A percentile compares a stretch with the other conserved stretches of the same genome.
These are phyloP conservation scores for Aspergillus campestris DNA, from an alignment of 495 filamentous ascomycete species.

Conservation along the genomic window DNA sequence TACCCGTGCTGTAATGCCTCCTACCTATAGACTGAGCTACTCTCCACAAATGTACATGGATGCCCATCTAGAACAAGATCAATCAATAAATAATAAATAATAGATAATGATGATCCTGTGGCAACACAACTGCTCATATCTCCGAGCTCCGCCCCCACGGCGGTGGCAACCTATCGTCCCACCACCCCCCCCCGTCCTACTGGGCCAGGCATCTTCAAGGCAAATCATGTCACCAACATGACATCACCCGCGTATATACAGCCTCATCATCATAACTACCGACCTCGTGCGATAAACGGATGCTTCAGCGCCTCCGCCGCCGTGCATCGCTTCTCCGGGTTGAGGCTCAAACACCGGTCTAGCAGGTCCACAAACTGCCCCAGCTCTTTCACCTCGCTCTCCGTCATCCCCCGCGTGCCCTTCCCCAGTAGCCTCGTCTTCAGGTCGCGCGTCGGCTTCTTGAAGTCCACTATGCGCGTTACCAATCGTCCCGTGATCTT, in stretches of 20 bases:
- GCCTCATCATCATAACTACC: constrained; percentile 2
- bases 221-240: too few species aligned
- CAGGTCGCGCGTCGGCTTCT: constrained; percentile 76
- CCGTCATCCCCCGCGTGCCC: constrained; percentile 58
- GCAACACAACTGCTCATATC: too few species aligned
- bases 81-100: too few species aligned
- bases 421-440: constrained; percentile 66
- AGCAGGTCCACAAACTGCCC: constrained; percentile 76
- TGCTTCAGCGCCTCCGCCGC: constrained; percentile 82
- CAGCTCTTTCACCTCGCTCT: constrained; percentile 70
- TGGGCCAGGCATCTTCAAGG: neutral
- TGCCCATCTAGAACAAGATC: too few species aligned
- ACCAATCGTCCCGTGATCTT: constrained; percentile 73
- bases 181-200: too few species aligned
- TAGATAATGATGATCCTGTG: too few species aligned
- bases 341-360: constrained; percentile 77
- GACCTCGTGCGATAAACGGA: constrained; percentile 58
- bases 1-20: too few species aligned
- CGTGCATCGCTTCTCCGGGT: constrained; percentile 87
- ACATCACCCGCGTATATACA: neutral
- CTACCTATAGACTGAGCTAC: too few species aligned
- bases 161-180: too few species aligned
- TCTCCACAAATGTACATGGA: too few species aligned
- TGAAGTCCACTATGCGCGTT: constrained; percentile 59
- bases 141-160: too few species aligned